Base-by-base conservation (phyloP, 768 basidiomycete species). In the Mrakia blollopis region DNA sequence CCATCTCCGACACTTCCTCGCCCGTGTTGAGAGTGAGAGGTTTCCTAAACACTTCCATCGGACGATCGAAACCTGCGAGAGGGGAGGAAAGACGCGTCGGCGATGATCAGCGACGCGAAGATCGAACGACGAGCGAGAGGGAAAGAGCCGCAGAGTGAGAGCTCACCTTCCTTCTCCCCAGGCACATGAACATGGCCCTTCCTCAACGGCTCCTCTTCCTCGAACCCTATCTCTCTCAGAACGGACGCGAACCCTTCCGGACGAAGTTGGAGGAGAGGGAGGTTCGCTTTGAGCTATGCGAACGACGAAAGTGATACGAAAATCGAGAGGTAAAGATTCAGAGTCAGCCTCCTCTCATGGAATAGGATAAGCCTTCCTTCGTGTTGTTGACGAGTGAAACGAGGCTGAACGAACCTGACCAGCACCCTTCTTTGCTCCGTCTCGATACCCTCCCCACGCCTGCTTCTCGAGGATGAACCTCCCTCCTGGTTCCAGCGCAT, bases 381-480 rank as follows among this genome's bases (percentile, higher is more conserved):
- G n/a, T n/a, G 30, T 30, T 30, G 30, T 3, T 13, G 23, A 28
- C 6, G 30, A 25, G 11, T 37, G 18, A 37, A 68, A 68, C 3
- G 35, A 41, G 60, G 39, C 60, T 74, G 14, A 54, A 37, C 44
- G 78, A 68, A 8, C 30, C 23, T 44, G 54, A 18, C 78, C 35
- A 32, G 63, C 10, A 44, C 65, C 44, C 47, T 65, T 67, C 25
- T 72, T 32, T 72, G 87, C 77, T 86, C 89, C 0, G 91, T 91
- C 80, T 93, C 92, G 18, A 86, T 97, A 97, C 0, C 90, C 89
- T 6, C 90, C 89, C 92, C 92, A 94, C 21, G 88, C 86, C 81
- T 97, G 94, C 0, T 92, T 90, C 81, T 97, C 94, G 2, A 97
- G 85, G 0, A 95, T 81, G 74, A 95, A 90, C 1, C 83, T 73